Percentiles rank a stretch among this genome's conserved stretches.
Evolutionary conservation across 768 basidiomycete genomes (phyloP).

Genomic region (Agrocybe pediades): DNA sequence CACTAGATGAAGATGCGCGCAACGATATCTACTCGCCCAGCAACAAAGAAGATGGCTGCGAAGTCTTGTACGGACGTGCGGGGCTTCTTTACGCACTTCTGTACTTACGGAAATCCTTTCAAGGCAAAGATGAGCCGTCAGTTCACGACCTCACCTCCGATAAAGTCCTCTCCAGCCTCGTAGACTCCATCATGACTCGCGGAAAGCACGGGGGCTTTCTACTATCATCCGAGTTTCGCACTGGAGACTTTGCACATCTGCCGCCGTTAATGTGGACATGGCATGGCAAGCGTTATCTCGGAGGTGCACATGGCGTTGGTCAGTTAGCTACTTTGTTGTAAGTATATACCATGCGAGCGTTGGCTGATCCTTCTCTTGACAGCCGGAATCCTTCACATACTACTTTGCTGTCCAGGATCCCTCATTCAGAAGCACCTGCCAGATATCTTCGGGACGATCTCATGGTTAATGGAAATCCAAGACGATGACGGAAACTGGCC

Average conservation of each 20-base stretch:
- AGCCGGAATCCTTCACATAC: constrained; percentile 57
- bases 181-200: constrained; percentile 47
- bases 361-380: neutral
- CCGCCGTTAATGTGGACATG: constrained; percentile 63
- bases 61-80: constrained; percentile 61
- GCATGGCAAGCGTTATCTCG: constrained; percentile 57
- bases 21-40: constrained; percentile 6
- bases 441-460: constrained; percentile 43
- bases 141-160: constrained; percentile 34
- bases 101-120: constrained; percentile 35
- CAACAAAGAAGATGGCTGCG: constrained; percentile 50
- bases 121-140: constrained; percentile 15
- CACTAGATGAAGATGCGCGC: constrained; percentile 21
- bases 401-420: constrained; percentile 42
- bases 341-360: neutral
- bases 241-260: constrained; percentile 13
- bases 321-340: constrained; percentile 15
- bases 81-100: constrained; percentile 57
- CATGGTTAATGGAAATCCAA: constrained; percentile 50
- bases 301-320: constrained; percentile 64
- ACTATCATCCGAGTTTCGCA: constrained; percentile 31
- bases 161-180: constrained; percentile 32
- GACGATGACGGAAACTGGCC: constrained; percentile 56
- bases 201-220: constrained; percentile 39
- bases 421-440: constrained; percentile 38